phyloP scores from a whole-genome alignment of 2,329 filamentous ascomycete species.

The Apiospora aurea region DNA sequence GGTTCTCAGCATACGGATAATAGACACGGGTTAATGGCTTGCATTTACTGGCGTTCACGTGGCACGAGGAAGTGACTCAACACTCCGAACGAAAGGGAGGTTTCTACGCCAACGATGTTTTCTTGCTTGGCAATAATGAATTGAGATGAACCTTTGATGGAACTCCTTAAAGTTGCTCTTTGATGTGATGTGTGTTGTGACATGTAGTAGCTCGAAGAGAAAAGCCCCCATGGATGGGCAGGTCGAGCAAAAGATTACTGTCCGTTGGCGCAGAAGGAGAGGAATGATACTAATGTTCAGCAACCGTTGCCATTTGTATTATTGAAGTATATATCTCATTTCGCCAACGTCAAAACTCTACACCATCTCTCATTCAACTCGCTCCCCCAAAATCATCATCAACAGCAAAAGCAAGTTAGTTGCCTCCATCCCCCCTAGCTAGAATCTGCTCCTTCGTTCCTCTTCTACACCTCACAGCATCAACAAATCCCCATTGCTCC shows the following conservation, averaged over 20 bases:
- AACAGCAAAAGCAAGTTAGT: neutral
- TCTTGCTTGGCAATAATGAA: neutral
- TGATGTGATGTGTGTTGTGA: neutral
- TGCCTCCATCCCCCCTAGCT: neutral
- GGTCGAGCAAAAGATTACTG: neutral
- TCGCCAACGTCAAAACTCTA: neutral
- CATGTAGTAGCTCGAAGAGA: neutral
- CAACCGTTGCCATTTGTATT: constrained; percentile 1
- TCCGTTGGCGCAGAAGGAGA: neutral
- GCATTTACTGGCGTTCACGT: constrained; percentile 15
- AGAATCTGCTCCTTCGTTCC: neutral
- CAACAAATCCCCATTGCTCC: constrained; percentile 75
- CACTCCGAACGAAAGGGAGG: neutral
- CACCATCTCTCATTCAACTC: neutral
- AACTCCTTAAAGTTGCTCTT: neutral
- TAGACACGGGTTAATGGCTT: neutral
- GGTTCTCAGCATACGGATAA: neutral
- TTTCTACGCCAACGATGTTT: neutral
- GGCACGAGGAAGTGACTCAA: neutral
- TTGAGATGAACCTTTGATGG: neutral
- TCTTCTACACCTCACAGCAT: constrained; percentile 55
- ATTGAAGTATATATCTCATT: constrained; percentile 15
- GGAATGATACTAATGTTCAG: neutral
- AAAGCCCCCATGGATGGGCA: neutral
- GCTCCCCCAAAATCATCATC: neutral